phyloP scores from a whole-genome alignment of 148 eudicot species.

The Camellia granthamiana region DNA sequence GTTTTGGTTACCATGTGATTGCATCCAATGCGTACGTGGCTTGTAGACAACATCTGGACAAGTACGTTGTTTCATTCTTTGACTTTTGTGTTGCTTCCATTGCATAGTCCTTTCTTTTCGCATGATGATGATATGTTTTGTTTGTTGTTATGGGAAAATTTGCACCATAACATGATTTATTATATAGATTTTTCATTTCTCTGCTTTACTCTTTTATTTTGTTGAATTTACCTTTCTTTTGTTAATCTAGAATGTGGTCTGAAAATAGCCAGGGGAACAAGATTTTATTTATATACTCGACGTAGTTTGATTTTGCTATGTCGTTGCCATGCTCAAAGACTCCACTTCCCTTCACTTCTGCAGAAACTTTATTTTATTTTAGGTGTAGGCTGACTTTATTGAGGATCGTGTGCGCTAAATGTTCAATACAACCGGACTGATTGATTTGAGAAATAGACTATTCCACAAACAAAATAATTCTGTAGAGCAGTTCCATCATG shows the following conservation, averaged over 20 bases:
- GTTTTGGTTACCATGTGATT: slow-evolving; percentile 96
- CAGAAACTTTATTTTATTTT: no score
- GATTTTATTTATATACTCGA: background rate
- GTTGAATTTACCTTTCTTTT: background rate
- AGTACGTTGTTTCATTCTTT: slow-evolving; percentile 37
- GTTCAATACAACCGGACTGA: background rate
- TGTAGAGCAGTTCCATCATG: background rate
- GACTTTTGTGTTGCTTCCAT: slow-evolving; percentile 8
- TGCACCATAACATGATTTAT: background rate
- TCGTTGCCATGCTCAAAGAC: no score
- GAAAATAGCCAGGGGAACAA: background rate
- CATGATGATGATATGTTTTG: background rate
- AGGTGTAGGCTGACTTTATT: background rate
- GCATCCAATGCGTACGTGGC: slow-evolving; percentile 50
- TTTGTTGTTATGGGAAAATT: background rate
- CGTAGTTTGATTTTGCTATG: background rate
- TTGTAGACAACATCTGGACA: slow-evolving; percentile 31
- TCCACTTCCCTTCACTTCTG: background rate
- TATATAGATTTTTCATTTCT: background rate
- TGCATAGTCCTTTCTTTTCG: slow-evolving; percentile 1
- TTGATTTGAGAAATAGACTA: background rate
- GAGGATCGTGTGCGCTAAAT: background rate
- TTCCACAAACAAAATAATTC: no score
- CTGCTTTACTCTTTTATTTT: background rate
- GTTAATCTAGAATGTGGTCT: no score